Evolutionary conservation across 2,329 filamentous ascomycete species (phyloP).

Genomic region (Penicillium sp.): DNA sequence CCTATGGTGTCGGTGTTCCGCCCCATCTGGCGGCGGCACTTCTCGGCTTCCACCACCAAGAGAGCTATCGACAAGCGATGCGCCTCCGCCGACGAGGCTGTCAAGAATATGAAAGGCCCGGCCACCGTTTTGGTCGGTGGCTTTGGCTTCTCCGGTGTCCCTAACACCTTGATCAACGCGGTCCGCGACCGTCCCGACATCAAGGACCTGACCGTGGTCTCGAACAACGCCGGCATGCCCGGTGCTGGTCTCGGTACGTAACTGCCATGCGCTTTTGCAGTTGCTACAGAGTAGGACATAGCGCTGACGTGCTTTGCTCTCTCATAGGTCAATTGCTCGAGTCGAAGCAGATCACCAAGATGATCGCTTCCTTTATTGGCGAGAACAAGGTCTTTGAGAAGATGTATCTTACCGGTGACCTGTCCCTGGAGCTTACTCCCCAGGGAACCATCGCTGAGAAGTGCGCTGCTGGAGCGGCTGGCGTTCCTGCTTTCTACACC

Average conservation of each 20-base stretch:
- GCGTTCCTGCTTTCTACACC: slow-evolving; percentile 82
- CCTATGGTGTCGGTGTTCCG: slow-evolving; percentile 31
- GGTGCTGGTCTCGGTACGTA: slow-evolving; percentile 62
- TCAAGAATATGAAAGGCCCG: slow-evolving; percentile 66
- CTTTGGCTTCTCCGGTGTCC: slow-evolving; percentile 67
- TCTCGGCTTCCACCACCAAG: slow-evolving; percentile 60
- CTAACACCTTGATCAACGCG: slow-evolving; percentile 53
- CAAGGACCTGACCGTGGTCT: slow-evolving; percentile 66
- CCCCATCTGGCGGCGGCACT: slow-evolving; percentile 48
- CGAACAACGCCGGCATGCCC: slow-evolving; percentile 73
- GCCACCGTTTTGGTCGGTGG: slow-evolving; percentile 69
- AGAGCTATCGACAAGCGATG: slow-evolving; percentile 70
- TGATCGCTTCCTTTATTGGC: slow-evolving; percentile 71
- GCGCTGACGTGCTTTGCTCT: neutral
- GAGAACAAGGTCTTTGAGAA: slow-evolving; percentile 81
- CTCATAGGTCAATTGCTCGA: slow-evolving; percentile 59
- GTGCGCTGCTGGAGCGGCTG: slow-evolving; percentile 76
- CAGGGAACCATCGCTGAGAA: slow-evolving; percentile 86
- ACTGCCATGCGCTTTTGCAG: neutral
- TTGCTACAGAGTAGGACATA: neutral
- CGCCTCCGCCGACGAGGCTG: slow-evolving; percentile 63
- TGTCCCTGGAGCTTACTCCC: slow-evolving; percentile 81
- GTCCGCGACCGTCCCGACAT: slow-evolving; percentile 56
- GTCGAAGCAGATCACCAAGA: slow-evolving; percentile 66
- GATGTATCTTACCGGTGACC: slow-evolving; percentile 78